Conservation (phyloP, 2,329 filamentous ascomycete species). For the Neoarthrinium moseri region DNA sequence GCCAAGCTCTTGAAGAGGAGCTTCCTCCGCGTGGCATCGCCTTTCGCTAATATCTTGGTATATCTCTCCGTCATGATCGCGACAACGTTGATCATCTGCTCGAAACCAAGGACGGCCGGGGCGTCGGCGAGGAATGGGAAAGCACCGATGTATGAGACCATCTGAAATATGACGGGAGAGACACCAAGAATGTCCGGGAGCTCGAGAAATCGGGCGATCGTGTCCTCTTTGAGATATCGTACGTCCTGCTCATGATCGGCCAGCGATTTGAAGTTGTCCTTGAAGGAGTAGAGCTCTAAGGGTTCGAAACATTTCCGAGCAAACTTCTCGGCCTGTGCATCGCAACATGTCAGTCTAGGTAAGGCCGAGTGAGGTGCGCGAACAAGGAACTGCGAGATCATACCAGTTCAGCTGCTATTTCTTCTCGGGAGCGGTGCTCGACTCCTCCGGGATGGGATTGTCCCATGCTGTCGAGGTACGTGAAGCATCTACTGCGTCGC, state of each 20-base stretch:
- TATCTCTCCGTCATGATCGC: conserved; percentile 72
- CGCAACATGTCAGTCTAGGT: neutral
- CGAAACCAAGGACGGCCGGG: conserved; percentile 66
- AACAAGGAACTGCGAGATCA: too few relatives aligned
- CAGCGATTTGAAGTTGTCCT: conserved; percentile 69
- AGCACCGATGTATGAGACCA: conserved; percentile 68
- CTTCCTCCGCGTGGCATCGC: conserved; percentile 57
- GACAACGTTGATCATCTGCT: conserved; percentile 70
- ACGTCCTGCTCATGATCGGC: conserved; percentile 63
- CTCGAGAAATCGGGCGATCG: conserved; percentile 69
- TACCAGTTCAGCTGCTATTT: conserved; percentile 52
- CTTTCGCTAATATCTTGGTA: conserved; percentile 58
- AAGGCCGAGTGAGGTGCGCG: too few relatives aligned
- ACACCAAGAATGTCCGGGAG: conserved; percentile 68
- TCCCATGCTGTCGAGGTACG: conserved; percentile 42
- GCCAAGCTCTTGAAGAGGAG: conserved; percentile 71
- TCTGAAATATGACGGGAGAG: conserved; percentile 69
- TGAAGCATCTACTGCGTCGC: too few relatives aligned
- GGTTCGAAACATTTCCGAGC: conserved; percentile 69
- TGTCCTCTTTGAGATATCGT: conserved; percentile 68
- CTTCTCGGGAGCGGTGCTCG: conserved; percentile 46
- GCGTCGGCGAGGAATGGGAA: conserved; percentile 73
- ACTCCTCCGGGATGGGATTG: conserved; percentile 50
- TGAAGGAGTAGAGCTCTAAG: conserved; percentile 71
- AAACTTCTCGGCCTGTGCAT: conserved; percentile 58